Evolutionary conservation across 2,329 filamentous ascomycete genomes (phyloP), one percentile per base, ranked within the genome.

Genomic region (Epichloe baconii): DNA sequence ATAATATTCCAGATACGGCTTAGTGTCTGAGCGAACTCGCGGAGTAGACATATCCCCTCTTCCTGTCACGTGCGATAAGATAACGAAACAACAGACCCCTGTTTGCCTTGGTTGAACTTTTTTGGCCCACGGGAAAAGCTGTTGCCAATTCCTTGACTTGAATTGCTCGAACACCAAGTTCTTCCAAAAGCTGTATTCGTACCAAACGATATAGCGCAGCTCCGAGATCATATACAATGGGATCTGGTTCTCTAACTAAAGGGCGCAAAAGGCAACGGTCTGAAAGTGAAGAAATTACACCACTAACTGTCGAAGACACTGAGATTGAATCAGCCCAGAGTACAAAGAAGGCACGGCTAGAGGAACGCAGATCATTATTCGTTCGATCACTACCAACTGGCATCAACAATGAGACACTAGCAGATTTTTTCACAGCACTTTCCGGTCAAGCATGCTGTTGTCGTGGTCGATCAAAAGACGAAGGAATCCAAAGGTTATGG

Each of bases 381-480:
- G 84, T 98, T 57, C 87, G 91, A 60, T 90, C 86, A 48, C 78
- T 98, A 46, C 87, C 90, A 19, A 71, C 83, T 21, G 78, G 76
- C 23, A 83, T 85, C 38, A 97, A 90, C 36, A 87, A 80, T 64
- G 89, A 96, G 62, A 77, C 77, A 49, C 76, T 98, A 56, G 87
- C 89, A 53, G 83, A 88, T 53, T 85, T 90, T 98, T 70, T 97
- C 93, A 6, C 82, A 96, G 66, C 86, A 89, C 53, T 97, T 88
- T 61, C 90, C 94, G 7, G 80, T 98, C 64, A 97, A 96, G 68
- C 91, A 97, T 68, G 91, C 93, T 49, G 87, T 86, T n/a, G 89
- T 95, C 4, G 89, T 98, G 40, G 71, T 85, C 52, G 91, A 98
- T 65, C 82, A 86, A 15, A 76, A 82, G 57, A 95, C 90, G 2